These are phyloP conservation scores for Aspergillus novoparasiticus DNA, from an alignment of 2,329 filamentous ascomycete species.

Conservation along the genomic window DNA sequence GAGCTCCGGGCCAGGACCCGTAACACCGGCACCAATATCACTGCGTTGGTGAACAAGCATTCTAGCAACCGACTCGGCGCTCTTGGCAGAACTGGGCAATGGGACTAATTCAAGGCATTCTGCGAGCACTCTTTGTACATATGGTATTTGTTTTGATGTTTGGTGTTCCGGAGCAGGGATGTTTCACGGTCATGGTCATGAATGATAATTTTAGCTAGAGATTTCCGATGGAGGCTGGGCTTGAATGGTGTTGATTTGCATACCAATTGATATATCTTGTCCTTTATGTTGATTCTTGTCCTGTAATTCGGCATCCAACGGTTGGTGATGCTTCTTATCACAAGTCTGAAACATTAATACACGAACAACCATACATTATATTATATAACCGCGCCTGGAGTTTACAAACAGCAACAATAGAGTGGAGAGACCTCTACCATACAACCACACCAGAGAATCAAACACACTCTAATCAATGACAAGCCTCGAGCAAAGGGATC, in stretches of 20 bases:
- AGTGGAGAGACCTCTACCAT: neutral
- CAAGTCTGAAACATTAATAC: neutral
- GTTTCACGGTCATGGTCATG: neutral
- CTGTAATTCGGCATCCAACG: neutral
- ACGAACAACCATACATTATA: neutral
- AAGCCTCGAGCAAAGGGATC: constrained; percentile 18
- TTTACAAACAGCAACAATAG: neutral
- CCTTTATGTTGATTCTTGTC: neutral
- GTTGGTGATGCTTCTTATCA: neutral
- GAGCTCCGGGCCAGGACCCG: constrained; percentile 55
- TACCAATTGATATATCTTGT: neutral
- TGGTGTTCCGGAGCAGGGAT: neutral
- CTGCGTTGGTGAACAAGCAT: constrained; percentile 43
- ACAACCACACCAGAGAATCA: neutral
- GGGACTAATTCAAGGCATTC: constrained; percentile 36
- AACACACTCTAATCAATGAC: neutral
- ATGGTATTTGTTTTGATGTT: neutral
- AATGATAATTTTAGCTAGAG: neutral
- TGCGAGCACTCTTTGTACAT: neutral
- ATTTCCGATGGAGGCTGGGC: neutral
- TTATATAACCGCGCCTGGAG: neutral
- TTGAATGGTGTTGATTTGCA: neutral
- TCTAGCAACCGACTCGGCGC: constrained; percentile 41
- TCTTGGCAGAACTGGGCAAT: constrained; percentile 40
- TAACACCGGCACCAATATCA: constrained; percentile 36